Evolutionary conservation across 495 filamentous ascomycete species (phyloP).

Genomic region (Pyronema domesticum): DNA sequence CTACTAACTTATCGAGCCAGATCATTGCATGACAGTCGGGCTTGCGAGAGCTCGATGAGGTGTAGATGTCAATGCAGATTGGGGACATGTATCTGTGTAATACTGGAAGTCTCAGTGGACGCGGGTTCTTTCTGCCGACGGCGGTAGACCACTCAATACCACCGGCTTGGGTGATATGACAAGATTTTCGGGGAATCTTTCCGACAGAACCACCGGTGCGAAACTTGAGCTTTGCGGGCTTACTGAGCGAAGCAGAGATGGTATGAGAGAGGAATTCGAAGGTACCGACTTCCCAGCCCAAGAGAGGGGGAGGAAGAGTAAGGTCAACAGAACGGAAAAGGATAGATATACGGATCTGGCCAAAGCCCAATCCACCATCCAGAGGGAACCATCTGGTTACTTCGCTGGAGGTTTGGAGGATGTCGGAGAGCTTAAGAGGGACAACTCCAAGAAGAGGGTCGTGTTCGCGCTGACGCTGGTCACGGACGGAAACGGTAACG

Average conservation of each 20-base stretch:
- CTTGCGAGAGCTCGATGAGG: constrained; percentile 38
- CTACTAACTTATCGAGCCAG: constrained; percentile 72
- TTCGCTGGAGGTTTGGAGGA: constrained; percentile 72
- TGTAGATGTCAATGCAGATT: constrained; percentile 62
- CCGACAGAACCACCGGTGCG: constrained; percentile 73
- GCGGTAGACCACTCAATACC: constrained; percentile 47
- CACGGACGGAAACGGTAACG: constrained; percentile 71
- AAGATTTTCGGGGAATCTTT: constrained; percentile 36
- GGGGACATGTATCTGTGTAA: constrained; percentile 78
- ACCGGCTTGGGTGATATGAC: constrained; percentile 11
- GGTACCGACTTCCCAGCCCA: constrained; percentile 85
- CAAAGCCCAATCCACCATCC: constrained; percentile 55
- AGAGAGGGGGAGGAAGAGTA: constrained; percentile 56
- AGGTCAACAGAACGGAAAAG: constrained; percentile 77
- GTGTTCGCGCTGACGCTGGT: constrained; percentile 74
- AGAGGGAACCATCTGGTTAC: constrained; percentile 43
- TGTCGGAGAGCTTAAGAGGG: constrained; percentile 66
- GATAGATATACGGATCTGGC: constrained; percentile 73
- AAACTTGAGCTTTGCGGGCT: constrained; percentile 47
- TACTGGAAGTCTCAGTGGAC: constrained; percentile 57
- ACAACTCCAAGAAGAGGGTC: constrained; percentile 88
- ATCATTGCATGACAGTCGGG: constrained; percentile 57
- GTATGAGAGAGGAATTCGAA: constrained; percentile 51
- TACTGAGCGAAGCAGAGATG: constrained; percentile 31
- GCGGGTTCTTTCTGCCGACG: constrained; percentile 29